Base-by-base conservation (phyloP, 768 basidiomycete species). In the Goffeauzyma gilvescens region DNA sequence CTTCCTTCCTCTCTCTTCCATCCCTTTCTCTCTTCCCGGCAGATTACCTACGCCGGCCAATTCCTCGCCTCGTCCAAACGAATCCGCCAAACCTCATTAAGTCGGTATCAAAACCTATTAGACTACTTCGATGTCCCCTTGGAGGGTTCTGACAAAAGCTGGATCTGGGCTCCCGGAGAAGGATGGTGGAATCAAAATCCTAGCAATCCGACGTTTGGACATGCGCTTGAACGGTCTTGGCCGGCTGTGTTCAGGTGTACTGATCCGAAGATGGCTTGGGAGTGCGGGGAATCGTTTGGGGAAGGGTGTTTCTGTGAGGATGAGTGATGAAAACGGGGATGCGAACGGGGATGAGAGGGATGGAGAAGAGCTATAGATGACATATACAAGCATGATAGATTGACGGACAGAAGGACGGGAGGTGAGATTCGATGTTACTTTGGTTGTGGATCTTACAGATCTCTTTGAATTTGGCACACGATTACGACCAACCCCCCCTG, bases 1-100 rank as follows among this genome's bases (percentile, higher is more conserved):
- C 28, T 30, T 30, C 28, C 28, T 30, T 30, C n/a, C 9, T 9
- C 28, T 30, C 28, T 9, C 28, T 9, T n/a, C 8, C 28, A 30
- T n/a, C 28, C n/a, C 9, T 30, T 30, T 30, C 28, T n/a, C 28
- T 9, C 28, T 30, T 30, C 44, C 32, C 24, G 39, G 2, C 43
- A 63, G 52, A 49, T 60, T 7, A 49, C 60, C 9, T 65, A 58
- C 51, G 54, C 60, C 1, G 58, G 55, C 9, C 62, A 63, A 42
- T 60, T 63, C 44, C 25, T 58, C 23, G 62, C 53, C 23, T 60
- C 57, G 0, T 45, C 52, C 5, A 37, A 45, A 32, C 45, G 62
- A 10, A 63, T 63, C 23, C 21, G 54, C 17, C 42, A 42, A 3
- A 61, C 57, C 45, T 23, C 48, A 15, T 41, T 37, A 3, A 10